Percentiles rank a stretch among this genome's conserved stretches.
Evolutionary conservation across 2,329 filamentous ascomycete genomes (phyloP).

Genomic region (Magnaporthiopsis poae): DNA sequence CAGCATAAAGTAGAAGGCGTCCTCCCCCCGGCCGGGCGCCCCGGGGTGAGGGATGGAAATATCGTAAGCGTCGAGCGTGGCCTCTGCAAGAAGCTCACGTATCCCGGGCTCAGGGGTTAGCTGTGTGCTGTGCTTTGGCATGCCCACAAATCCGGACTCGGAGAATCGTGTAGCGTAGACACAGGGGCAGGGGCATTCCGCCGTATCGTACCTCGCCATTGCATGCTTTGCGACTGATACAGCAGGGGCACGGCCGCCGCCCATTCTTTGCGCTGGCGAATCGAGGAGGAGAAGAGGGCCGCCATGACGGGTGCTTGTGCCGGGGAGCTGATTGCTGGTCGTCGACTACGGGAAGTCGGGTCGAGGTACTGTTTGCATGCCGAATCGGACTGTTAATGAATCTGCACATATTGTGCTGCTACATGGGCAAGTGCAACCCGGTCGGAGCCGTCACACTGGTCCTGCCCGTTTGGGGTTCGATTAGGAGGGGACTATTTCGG

Average conservation of each 20-base stretch:
- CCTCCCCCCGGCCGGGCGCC: conserved; percentile 9
- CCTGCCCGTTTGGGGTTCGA: background rate
- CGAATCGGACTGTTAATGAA: too few relatives aligned
- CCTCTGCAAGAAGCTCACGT: conserved; percentile 26
- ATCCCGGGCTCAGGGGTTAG: background rate
- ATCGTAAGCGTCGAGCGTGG: conserved; percentile 33
- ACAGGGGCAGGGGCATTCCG: background rate
- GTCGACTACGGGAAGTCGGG: too few relatives aligned
- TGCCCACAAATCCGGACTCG: background rate
- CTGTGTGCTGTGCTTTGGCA: too few relatives aligned
- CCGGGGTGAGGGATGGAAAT: conserved; percentile 29
- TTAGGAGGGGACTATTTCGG: too few relatives aligned
- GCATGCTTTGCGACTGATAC: background rate
- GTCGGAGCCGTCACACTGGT: too few relatives aligned
- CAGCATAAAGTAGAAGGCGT: conserved; percentile 29
- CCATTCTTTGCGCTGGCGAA: conserved; percentile 29
- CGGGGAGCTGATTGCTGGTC: background rate
- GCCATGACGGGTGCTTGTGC: background rate
- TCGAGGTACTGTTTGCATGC: too few relatives aligned
- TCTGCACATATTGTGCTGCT: background rate
- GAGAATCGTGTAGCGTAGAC: background rate
- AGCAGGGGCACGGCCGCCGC: conserved; percentile 21
- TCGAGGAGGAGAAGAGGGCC: conserved; percentile 29
- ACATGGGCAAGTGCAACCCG: background rate
- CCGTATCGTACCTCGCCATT: background rate